Evolutionary conservation across 495 filamentous ascomycete species (phyloP).

Genomic region (Neurospora sp.): DNA sequence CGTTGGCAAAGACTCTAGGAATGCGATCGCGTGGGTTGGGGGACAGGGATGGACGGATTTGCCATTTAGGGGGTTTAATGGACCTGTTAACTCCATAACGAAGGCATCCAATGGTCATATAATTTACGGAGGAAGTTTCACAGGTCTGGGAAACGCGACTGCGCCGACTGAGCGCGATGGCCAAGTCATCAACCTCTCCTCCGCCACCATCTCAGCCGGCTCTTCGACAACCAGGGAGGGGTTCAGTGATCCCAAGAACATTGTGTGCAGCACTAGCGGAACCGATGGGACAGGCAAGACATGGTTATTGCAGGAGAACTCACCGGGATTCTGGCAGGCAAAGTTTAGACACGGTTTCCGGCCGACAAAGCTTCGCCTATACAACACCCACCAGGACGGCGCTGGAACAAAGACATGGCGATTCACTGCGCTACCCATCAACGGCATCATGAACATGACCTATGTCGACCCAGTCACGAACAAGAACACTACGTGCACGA

Average conservation of each 20-base stretch:
- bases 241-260: slow-evolving; percentile 69
- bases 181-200: slow-evolving; percentile 75
- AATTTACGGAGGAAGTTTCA: slow-evolving; percentile 87
- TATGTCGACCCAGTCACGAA: slow-evolving; percentile 66
- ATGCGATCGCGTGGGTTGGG: slow-evolving; percentile 77
- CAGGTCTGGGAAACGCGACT: slow-evolving; percentile 74
- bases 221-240: slow-evolving; percentile 49
- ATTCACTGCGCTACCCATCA: slow-evolving; percentile 68
- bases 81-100: slow-evolving; percentile 77
- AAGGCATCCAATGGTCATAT: slow-evolving; percentile 72
- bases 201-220: slow-evolving; percentile 59
- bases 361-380: slow-evolving; percentile 77
- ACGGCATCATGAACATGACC: slow-evolving; percentile 94
- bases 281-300: slow-evolving; percentile 58
- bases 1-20: slow-evolving; percentile 64
- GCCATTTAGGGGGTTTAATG: slow-evolving; percentile 90
- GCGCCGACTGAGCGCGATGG: slow-evolving; percentile 44
- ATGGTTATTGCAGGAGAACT: slow-evolving; percentile 75
- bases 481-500: slow-evolving; percentile 58
- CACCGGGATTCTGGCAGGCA: slow-evolving; percentile 75
- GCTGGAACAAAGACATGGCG: slow-evolving; percentile 80
- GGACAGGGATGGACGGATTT: slow-evolving; percentile 70
- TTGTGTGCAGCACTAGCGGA: slow-evolving; percentile 68
- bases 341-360: slow-evolving; percentile 69
- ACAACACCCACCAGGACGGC: slow-evolving; percentile 80